Base-by-base conservation (phyloP, 805 yeast species). In the baker's yeast (Saccharomyces cerevisiae) region DNA sequence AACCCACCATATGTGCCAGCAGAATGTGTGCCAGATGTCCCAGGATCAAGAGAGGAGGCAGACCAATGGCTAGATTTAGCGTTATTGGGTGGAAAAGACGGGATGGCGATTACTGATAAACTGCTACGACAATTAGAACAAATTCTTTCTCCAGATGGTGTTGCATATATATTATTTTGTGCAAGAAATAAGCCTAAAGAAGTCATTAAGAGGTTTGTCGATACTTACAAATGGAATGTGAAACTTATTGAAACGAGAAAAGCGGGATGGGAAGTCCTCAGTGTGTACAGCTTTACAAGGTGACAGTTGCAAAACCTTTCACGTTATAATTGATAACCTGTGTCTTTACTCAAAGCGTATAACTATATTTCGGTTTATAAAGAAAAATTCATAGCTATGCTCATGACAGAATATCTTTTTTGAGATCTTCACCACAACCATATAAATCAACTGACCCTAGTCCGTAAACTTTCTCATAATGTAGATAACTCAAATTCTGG, bases 1-100 rank as follows among this genome's bases (percentile, higher is more conserved):
- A 94, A 94, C 64, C 99, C 99, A 0, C 99, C 99, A 0, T 94
- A 94, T 66, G 99, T 94, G 1, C 99, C 99, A 0, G 88, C 92
- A 1, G 90, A 83, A 55, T 65, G 63, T 0, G 86, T 89, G 0
- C 97, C 98, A 0, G 64, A 58, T 0, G 60, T 79, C 1, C 94
- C 94, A 0, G 56, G 55, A 0, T 47, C 62, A 0, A 61, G 59
- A 0, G 76, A 74, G 2, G 79, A 76, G 9, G 83, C 80, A 21
- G 76, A 77, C 30, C 73, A 75, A 14, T 90, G 97, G 97, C 74
- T 94, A 0, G 97, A 92, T 66, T 70, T 92, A 53, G 99, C 99
- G 0, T 76, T 94, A 26, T 76, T 85, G 28, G 99, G 99, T 0
- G 99, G 99, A 0, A 73, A 74, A 8, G 85, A 87, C 61, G 99